A percentile compares a stretch with the other conserved stretches of the same genome.
These are phyloP conservation scores for Stephania japonica DNA, from an alignment of 164 flowering plant species.

Conservation along the genomic window DNA sequence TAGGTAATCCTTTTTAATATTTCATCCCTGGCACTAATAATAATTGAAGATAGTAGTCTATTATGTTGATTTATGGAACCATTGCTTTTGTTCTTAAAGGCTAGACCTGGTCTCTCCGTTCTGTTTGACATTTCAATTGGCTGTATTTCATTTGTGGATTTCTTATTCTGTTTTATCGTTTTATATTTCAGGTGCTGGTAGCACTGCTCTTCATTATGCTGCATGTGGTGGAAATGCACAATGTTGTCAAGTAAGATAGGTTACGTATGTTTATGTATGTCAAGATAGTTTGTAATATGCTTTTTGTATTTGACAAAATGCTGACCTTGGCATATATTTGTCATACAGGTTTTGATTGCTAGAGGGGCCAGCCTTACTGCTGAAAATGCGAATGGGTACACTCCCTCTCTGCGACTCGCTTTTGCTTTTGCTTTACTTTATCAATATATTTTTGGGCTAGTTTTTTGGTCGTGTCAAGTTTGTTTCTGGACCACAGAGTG, in stretches of 20 bases:
- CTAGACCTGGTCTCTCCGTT: not conserved
- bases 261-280: not conserved
- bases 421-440: not conserved
- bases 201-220: conserved; percentile 95
- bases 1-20: conserved; percentile 36
- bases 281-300: too few relatives aligned
- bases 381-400: conserved; percentile 84
- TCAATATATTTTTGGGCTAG: not conserved
- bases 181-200: conserved; percentile 70
- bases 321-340: not conserved
- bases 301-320: too few relatives aligned
- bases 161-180: not conserved
- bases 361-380: conserved; percentile 66
- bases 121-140: not conserved
- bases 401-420: conserved; percentile 8
- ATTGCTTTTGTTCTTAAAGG: not conserved
- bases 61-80: too few relatives aligned
- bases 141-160: not conserved
- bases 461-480: not conserved
- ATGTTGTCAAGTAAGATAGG: conserved; percentile 75
- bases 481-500: not conserved
- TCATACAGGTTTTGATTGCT: conserved; percentile 61
- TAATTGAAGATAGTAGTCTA: too few relatives aligned
- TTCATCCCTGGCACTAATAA: not conserved
- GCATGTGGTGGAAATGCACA: conserved; percentile 93